Evolutionary conservation across 2,329 filamentous ascomycete species (phyloP), one percentile per base, ranked within the genome.

Genomic region (Aureobasidium sp.): DNA sequence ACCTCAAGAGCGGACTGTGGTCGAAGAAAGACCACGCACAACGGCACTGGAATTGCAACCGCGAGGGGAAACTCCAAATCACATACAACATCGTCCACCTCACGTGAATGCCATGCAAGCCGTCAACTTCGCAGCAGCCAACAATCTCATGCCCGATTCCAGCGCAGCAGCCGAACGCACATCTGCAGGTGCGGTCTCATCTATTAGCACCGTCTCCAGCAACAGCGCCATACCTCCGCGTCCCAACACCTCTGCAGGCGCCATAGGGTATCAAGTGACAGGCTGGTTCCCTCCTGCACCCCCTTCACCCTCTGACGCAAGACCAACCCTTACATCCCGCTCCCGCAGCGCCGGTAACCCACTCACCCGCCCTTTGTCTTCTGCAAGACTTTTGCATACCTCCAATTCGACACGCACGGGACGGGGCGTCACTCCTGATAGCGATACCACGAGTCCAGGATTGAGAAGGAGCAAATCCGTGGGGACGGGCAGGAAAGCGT

Each of bases 291-390:
- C 37, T 5, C 55, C 34, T 24, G 35, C 29, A 4, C 25, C 53
- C 2, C n/a, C 47, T 6, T 14, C 19, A 4, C 41, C 54, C 14
- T 7, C 24, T 6, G n/a, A 19, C 21, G 29, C 35, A 2, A 37
- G 30, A 1, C 48, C 48, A 48, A 61, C 5, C 62, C 64, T 5
- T 55, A 65, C n/a, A 64, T 66, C 53, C 61, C 63, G 10, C 55
- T 61, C 47, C 16, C 32, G 16, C 14, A 21, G 11, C 19, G 32
- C 45, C 12, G 34, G 22, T 1, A 4, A 30, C 6, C 27, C 19
- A 12, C 27, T 27, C 25, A 8, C 22, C 5, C 24, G 27, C 7
- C n/a, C 16, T 11, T 16, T 16, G 21, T 39, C 35, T 7, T 8
- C 5, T 14, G 11, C 37, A 11, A 34, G 48, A 27, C 14, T 37